Evolutionary conservation across 2,329 filamentous ascomycete genomes (phyloP).

Genomic region (Paecilomyces fulvus): DNA sequence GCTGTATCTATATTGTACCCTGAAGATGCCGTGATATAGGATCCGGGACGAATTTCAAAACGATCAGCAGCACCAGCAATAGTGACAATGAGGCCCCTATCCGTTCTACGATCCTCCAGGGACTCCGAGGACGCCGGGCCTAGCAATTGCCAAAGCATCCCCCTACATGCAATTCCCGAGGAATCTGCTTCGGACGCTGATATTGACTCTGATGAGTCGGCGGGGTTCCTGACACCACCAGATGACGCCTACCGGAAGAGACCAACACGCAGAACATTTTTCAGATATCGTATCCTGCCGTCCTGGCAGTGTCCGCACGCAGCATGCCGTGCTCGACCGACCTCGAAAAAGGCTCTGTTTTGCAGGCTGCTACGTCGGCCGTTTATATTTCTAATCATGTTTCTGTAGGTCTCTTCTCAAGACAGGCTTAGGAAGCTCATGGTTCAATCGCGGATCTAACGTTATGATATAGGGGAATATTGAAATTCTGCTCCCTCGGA

Average conservation of each 20-base stretch:
- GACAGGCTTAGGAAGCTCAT: too few relatives aligned
- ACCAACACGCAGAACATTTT: not conserved
- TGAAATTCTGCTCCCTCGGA: conserved; percentile 3
- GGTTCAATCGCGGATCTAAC: too few relatives aligned
- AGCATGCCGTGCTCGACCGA: not conserved
- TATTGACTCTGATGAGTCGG: not conserved
- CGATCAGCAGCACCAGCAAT: not conserved
- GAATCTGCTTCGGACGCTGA: not conserved
- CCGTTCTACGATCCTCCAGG: not conserved
- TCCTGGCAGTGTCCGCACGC: not conserved
- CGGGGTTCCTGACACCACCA: not conserved
- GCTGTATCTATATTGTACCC: not conserved
- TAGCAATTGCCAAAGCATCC: not conserved
- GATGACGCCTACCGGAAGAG: not conserved
- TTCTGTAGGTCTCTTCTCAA: not conserved
- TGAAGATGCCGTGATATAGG: not conserved
- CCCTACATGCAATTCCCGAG: not conserved
- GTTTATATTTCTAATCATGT: not conserved
- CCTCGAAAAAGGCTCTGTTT: not conserved
- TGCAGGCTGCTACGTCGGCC: not conserved
- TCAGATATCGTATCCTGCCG: not conserved
- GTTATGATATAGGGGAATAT: conserved; percentile 1
- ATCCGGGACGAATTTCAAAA: not conserved
- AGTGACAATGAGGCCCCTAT: not conserved
- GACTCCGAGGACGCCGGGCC: not conserved